Conservation (phyloP, 495 filamentous ascomycete genomes). For the Pseudevernia furfuracea region DNA sequence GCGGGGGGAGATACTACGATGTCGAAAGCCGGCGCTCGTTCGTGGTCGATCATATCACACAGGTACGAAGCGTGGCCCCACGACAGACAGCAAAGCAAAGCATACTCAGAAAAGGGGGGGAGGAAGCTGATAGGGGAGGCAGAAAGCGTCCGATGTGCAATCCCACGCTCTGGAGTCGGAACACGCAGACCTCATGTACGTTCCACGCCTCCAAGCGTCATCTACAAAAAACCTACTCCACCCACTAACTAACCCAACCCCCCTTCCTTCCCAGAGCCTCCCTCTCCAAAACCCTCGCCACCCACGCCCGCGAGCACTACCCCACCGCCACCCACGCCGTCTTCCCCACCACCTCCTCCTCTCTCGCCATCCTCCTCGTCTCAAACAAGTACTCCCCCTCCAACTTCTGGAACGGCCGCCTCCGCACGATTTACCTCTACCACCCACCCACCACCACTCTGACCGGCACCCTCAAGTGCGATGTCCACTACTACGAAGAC, state of each 20-base stretch:
- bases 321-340: slow-evolving; percentile 71
- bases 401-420: slow-evolving; percentile 98
- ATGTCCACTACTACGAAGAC: slow-evolving; percentile 99
- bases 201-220: slow-evolving; percentile 14
- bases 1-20: slow-evolving; percentile 78
- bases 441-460: slow-evolving; percentile 54
- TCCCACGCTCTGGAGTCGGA: slow-evolving; percentile 72
- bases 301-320: slow-evolving; percentile 86
- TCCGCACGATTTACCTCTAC: slow-evolving; percentile 82
- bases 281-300: slow-evolving; percentile 64
- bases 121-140: not conserved
- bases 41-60: slow-evolving; percentile 74
- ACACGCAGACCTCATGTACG: slow-evolving; percentile 73
- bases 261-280: slow-evolving; percentile 51
- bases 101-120: not conserved
- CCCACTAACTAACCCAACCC: not conserved
- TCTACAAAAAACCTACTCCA: not conserved
- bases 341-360: slow-evolving; percentile 54
- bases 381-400: slow-evolving; percentile 95
- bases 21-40: slow-evolving; percentile 79
- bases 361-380: slow-evolving; percentile 73
- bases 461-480: slow-evolving; percentile 64
- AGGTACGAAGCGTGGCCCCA: slow-evolving; percentile 45
- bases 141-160: slow-evolving; percentile 80
- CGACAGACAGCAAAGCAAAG: too few relatives aligned